phyloP scores from a whole-genome alignment of 2,329 filamentous ascomycete genomes.

The Rutstroemia sp. region DNA sequence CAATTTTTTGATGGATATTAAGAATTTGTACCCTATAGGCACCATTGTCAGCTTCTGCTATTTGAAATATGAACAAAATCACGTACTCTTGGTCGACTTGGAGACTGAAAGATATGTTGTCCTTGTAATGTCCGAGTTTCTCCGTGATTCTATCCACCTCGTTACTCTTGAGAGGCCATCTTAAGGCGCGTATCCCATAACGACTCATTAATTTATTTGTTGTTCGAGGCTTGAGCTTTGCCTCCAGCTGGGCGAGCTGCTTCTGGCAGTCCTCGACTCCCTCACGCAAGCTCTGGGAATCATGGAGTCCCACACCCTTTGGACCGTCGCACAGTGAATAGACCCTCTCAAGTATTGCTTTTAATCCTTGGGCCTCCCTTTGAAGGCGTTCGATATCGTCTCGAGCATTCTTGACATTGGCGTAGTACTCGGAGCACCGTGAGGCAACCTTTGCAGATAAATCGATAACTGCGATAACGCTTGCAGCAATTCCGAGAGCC shows the following conservation, averaged over 20 bases:
- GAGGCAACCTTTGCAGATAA: constrained; percentile 31
- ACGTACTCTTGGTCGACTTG: constrained; percentile 32
- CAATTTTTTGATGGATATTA: too few relatives aligned
- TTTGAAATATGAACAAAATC: constrained; percentile 7
- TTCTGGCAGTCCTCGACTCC: constrained; percentile 17
- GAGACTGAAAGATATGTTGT: constrained; percentile 27
- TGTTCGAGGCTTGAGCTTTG: constrained; percentile 21
- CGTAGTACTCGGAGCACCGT: constrained; percentile 32
- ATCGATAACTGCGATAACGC: constrained; percentile 33
- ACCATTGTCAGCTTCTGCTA: constrained; percentile 2
- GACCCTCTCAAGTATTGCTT: constrained; percentile 23
- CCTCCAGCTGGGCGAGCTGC: constrained; percentile 22
- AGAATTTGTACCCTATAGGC: too few relatives aligned
- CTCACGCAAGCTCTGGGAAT: constrained; percentile 20
- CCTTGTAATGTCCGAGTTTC: constrained; percentile 25
- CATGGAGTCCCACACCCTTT: constrained; percentile 23
- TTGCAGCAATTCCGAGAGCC: constrained; percentile 29
- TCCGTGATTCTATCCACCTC: constrained; percentile 28
- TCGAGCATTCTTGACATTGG: constrained; percentile 10
- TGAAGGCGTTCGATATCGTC: constrained; percentile 30
- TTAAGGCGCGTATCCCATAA: constrained; percentile 14
- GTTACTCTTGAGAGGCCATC: constrained; percentile 32
- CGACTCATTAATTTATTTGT: constrained; percentile 27
- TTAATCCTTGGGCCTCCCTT: constrained; percentile 24
- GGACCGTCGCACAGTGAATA: constrained; percentile 25